Percentiles rank a stretch among this genome's conserved stretches.
These are phyloP conservation scores for Raffaelea albimanens DNA, from an alignment of 2,329 filamentous ascomycete genomes.

Conservation along the genomic window DNA sequence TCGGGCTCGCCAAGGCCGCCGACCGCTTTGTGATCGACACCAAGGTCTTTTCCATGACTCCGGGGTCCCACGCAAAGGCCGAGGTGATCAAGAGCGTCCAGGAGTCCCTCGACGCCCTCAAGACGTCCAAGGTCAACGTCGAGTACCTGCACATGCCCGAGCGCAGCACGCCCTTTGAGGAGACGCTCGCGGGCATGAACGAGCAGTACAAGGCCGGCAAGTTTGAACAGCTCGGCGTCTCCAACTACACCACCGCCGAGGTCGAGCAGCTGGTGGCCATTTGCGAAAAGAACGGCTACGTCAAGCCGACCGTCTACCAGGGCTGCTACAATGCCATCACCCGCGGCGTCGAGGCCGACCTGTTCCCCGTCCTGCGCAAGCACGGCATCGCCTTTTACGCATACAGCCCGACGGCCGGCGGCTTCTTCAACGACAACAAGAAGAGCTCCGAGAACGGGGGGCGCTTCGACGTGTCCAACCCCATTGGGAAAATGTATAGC, in stretches of 20 bases:
- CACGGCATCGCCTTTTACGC: conserved; percentile 26
- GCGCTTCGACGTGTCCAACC: background rate
- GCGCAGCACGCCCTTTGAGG: conserved; percentile 26
- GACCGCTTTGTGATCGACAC: conserved; percentile 24
- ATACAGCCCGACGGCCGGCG: conserved; percentile 17
- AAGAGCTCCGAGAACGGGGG: background rate
- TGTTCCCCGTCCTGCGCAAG: conserved; percentile 26
- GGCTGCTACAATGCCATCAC: conserved; percentile 29
- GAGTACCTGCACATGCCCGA: conserved; percentile 33
- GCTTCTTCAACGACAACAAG: conserved; percentile 13
- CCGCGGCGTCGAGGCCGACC: conserved; percentile 23
- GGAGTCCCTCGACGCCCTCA: conserved; percentile 21
- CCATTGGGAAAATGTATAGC: conserved; percentile 16
- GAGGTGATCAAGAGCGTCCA: conserved; percentile 21
- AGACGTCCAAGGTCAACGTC: conserved; percentile 19
- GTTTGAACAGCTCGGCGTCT: conserved; percentile 28
- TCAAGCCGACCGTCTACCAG: conserved; percentile 28
- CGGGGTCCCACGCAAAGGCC: conserved; percentile 18
- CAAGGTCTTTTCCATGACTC: conserved; percentile 20
- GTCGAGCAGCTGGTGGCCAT: conserved; percentile 25
- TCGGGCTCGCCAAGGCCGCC: conserved; percentile 19
- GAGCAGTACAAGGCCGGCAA: conserved; percentile 25
- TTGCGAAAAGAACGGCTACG: conserved; percentile 22
- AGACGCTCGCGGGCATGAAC: conserved; percentile 26
- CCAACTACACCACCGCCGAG: conserved; percentile 27